phyloP scores from a whole-genome alignment of 345 rosid genomes.

The Noccaea bulbosa region DNA sequence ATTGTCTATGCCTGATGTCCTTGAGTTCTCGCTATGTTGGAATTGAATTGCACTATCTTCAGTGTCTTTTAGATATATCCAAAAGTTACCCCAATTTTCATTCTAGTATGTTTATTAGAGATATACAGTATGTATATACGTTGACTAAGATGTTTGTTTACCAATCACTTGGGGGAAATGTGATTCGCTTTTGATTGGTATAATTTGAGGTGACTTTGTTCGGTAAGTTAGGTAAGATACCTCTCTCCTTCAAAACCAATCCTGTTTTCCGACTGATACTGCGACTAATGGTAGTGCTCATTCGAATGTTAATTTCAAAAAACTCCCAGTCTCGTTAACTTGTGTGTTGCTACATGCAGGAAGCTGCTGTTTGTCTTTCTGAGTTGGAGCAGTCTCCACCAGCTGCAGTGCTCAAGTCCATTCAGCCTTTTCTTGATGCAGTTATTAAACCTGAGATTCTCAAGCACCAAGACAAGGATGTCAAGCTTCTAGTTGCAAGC shows the following conservation, averaged over 20 bases:
- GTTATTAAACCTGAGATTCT: constrained; percentile 81
- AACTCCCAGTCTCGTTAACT: neutral
- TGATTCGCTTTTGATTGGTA: constrained; percentile 27
- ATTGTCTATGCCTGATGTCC: neutral
- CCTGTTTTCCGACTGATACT: neutral
- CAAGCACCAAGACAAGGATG: constrained; percentile 91
- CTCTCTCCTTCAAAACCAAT: constrained; percentile 2
- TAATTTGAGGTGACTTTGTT: constrained; percentile 26
- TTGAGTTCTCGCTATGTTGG: neutral
- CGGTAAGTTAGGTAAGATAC: constrained; percentile 11
- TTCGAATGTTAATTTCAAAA: constrained; percentile 9
- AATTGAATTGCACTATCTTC: constrained; percentile 6
- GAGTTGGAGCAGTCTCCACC: constrained; percentile 90
- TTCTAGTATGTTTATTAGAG: too few relatives aligned
- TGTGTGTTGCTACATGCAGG: constrained; percentile 57
- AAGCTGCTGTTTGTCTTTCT: constrained; percentile 80
- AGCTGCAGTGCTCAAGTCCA: constrained; percentile 63
- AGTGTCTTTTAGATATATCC: neutral
- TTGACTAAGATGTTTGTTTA: constrained; percentile 14
- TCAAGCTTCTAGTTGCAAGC: constrained; percentile 94
- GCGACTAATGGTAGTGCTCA: neutral
- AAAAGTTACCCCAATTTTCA: neutral
- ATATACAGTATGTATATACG: neutral
- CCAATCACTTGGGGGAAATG: constrained; percentile 25
- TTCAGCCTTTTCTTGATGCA: constrained; percentile 81